These are phyloP conservation scores for Filosporella fistucella DNA, from an alignment of 495 filamentous ascomycete species.

Conservation along the genomic window DNA sequence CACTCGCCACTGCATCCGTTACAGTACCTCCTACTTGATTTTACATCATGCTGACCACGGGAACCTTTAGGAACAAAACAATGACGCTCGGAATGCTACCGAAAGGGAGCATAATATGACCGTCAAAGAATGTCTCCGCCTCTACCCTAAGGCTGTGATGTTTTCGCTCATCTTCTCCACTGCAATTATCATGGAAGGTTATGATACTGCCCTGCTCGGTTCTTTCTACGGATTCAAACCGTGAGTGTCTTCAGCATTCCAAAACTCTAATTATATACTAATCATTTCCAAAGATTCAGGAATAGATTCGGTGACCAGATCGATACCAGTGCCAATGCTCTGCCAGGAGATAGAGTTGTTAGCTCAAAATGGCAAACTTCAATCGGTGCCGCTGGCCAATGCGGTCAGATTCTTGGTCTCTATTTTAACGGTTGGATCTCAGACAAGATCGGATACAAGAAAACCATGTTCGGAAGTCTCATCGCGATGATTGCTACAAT, in stretches of 20 bases:
- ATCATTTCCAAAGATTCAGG: neutral
- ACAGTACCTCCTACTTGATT: too few species aligned
- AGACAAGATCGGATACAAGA: slow-evolving; percentile 35
- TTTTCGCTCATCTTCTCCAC: slow-evolving; percentile 29
- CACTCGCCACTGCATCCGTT: too few species aligned
- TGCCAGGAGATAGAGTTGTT: slow-evolving; percentile 28
- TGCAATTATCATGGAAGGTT: slow-evolving; percentile 41
- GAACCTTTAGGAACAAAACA: too few species aligned
- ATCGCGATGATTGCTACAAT: slow-evolving; percentile 42
- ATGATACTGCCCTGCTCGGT: slow-evolving; percentile 32
- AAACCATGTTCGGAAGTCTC: slow-evolving; percentile 65
- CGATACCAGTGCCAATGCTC: neutral
- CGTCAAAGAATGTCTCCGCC: slow-evolving; percentile 21
- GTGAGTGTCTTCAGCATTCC: slow-evolving; percentile 6
- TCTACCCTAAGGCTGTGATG: slow-evolving; percentile 34
- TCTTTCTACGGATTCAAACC: slow-evolving; percentile 30
- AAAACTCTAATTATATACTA: slow-evolving; percentile 17
- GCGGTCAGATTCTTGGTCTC: slow-evolving; percentile 71
- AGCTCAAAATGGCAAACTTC: slow-evolving; percentile 70
- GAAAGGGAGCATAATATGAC: slow-evolving; percentile 26
- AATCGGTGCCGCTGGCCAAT: slow-evolving; percentile 58
- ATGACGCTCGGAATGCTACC: slow-evolving; percentile 7
- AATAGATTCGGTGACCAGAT: slow-evolving; percentile 1
- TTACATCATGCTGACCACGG: too few species aligned
- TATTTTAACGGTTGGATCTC: slow-evolving; percentile 68